Evolutionary conservation across 2,329 filamentous ascomycete species (phyloP).

Genomic region (Epichloe brachyelytri): DNA sequence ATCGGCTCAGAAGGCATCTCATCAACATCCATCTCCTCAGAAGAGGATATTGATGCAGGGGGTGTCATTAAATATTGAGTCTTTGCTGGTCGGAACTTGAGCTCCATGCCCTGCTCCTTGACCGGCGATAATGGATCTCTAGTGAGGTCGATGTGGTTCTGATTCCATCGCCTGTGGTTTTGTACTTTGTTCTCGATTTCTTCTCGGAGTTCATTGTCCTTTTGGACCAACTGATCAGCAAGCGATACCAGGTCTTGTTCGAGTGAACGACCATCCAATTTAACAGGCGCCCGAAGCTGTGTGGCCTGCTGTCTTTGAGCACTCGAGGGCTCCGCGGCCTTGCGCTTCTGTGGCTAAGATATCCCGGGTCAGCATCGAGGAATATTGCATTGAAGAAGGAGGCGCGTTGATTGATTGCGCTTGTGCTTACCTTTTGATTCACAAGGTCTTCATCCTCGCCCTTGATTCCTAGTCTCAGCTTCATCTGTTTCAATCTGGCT

Average conservation of each 20-base stretch:
- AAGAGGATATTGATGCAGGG: conserved; percentile 44
- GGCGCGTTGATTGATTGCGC: neutral
- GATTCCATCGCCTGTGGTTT: conserved; percentile 86
- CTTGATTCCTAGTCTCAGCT: conserved; percentile 80
- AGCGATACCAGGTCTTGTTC: conserved; percentile 71
- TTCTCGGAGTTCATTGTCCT: conserved; percentile 64
- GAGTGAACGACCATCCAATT: conserved; percentile 55
- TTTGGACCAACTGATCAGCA: conserved; percentile 65
- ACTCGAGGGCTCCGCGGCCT: conserved; percentile 44
- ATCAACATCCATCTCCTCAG: conserved; percentile 45
- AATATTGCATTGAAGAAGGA: conserved; percentile 12
- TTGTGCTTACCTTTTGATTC: conserved; percentile 67
- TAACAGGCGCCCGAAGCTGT: conserved; percentile 56
- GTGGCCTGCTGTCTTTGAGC: conserved; percentile 48
- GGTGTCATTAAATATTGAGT: conserved; percentile 58
- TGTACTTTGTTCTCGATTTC: conserved; percentile 80
- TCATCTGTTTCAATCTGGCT: conserved; percentile 70
- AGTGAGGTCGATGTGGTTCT: conserved; percentile 78
- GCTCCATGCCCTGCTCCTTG: conserved; percentile 46
- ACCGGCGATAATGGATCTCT: conserved; percentile 73
- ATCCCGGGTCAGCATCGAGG: conserved; percentile 23
- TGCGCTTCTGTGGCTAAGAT: conserved; percentile 55
- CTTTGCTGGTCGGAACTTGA: conserved; percentile 58
- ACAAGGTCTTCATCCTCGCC: conserved; percentile 87
- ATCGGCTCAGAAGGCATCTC: conserved; percentile 32